Percentiles rank a stretch among this genome's conserved stretches.
These are phyloP conservation scores for Cetradonia linearis DNA, from an alignment of 495 filamentous ascomycete genomes.

Conservation along the genomic window DNA sequence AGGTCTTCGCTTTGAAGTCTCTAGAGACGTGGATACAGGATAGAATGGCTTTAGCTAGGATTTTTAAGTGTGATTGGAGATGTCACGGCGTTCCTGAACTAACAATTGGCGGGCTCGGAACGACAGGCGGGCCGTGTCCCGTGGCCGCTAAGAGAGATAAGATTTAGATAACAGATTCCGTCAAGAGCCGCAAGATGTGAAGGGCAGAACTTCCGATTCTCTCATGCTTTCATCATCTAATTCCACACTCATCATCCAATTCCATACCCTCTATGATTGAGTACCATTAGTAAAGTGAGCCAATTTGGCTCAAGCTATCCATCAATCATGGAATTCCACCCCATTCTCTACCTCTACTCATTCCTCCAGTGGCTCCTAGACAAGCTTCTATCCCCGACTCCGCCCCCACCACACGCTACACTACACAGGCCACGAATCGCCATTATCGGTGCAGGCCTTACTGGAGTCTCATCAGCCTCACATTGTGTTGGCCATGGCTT, in stretches of 20 bases:
- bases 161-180: background rate
- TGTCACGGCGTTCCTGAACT: background rate
- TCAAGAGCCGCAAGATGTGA: background rate
- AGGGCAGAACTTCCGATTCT: too few relatives aligned
- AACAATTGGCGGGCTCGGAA: background rate
- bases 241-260: background rate
- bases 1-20: too few relatives aligned
- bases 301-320: background rate
- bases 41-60: too few relatives aligned
- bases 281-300: background rate
- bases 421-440: conserved; percentile 55
- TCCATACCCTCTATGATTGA: too few relatives aligned
- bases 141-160: background rate
- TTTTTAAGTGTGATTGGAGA: too few relatives aligned
- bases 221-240: too few relatives aligned
- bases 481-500: conserved; percentile 85
- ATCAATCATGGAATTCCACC: conserved; percentile 17
- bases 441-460: conserved; percentile 75
- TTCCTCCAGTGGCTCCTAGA: conserved; percentile 56
- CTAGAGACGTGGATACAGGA: too few relatives aligned
- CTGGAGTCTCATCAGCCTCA: conserved; percentile 69
- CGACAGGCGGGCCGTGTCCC: too few relatives aligned
- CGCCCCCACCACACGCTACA: conserved; percentile 46
- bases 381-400: conserved; percentile 57
- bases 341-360: conserved; percentile 40